These are phyloP conservation scores for Leptographium galeiforme DNA, from an alignment of 2,329 filamentous ascomycete species.

Conservation along the genomic window DNA sequence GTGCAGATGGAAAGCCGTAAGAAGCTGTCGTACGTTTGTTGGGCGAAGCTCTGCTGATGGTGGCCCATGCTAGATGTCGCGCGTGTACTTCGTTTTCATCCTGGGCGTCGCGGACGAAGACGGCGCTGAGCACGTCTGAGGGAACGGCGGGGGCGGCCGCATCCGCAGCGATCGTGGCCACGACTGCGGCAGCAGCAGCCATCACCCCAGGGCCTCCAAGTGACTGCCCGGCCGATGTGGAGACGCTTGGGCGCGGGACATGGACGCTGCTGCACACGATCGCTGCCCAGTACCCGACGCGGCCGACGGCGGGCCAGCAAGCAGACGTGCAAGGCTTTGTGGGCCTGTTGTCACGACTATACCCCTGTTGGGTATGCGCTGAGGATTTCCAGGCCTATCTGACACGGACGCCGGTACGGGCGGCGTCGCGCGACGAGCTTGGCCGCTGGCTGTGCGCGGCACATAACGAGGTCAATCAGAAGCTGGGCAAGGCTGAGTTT, in stretches of 20 bases:
- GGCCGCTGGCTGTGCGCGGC: conserved; percentile 74
- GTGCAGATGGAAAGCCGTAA: conserved; percentile 75
- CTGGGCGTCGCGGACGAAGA: conserved; percentile 41
- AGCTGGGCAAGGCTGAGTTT: conserved; percentile 81
- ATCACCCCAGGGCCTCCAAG: conserved; percentile 26
- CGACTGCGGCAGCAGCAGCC: conserved; percentile 20
- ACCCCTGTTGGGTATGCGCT: conserved; percentile 92
- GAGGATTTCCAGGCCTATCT: conserved; percentile 83
- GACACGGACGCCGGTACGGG: conserved; percentile 50
- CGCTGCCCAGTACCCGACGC: conserved; percentile 69
- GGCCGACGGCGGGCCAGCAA: conserved; percentile 56
- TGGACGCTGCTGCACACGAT: conserved; percentile 94
- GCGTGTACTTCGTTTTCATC: conserved; percentile 56
- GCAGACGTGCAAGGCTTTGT: conserved; percentile 67
- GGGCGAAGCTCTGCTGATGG: background rate
- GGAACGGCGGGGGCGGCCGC: conserved; percentile 18
- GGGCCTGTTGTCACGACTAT: conserved; percentile 66
- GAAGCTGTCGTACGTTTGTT: conserved; percentile 15
- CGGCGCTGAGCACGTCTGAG: conserved; percentile 20
- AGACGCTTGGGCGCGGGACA: conserved; percentile 69
- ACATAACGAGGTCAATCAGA: conserved; percentile 77
- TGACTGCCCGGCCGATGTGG: conserved; percentile 86
- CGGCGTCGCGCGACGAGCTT: conserved; percentile 52
- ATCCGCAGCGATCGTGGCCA: conserved; percentile 11
- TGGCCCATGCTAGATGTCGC: conserved; percentile 43